Percentiles rank a stretch among this genome's conserved stretches.
Conservation (phyloP, 345 rosid genomes). For the Fremontodendron californicum region DNA sequence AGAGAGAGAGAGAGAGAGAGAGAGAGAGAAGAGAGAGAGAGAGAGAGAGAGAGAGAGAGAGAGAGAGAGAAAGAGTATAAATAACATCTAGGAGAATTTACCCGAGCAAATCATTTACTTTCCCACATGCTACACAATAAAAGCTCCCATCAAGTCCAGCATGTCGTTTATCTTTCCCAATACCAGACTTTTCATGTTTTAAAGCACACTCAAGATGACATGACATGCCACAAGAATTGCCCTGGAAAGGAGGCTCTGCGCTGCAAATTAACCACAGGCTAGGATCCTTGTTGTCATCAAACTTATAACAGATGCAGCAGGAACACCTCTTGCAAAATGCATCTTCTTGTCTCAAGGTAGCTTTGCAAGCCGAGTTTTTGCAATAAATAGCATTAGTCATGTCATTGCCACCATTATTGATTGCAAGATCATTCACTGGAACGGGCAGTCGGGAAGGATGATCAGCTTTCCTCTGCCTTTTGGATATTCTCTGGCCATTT, state of each 20-base stretch:
- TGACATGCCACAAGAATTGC: conserved; percentile 75
- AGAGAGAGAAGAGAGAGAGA: no score
- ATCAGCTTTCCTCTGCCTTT: conserved; percentile 68
- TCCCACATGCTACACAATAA: conserved; percentile 67
- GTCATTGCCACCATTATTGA: conserved; percentile 28
- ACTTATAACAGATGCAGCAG: conserved; percentile 74
- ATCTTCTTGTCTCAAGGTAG: conserved; percentile 53
- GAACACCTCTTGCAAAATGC: conserved; percentile 85
- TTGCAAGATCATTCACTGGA: conserved; percentile 26
- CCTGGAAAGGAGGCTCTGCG: conserved; percentile 59
- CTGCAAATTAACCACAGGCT: conserved; percentile 86
- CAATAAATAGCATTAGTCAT: conserved; percentile 42
- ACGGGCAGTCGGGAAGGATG: conserved; percentile 51
- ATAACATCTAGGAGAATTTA: conserved; percentile 27
- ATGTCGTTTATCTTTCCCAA: conserved; percentile 45
- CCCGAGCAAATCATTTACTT: conserved; percentile 85
- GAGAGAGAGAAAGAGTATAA: background rate
- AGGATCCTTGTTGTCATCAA: conserved; percentile 94
- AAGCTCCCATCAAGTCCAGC: conserved; percentile 69
- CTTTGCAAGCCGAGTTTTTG: conserved; percentile 85
- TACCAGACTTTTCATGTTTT: conserved; percentile 58
- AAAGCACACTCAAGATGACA: conserved; percentile 90
- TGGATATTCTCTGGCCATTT: conserved; percentile 35
- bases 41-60: background rate
- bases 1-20: background rate